Evolutionary conservation across 495 filamentous ascomycete species (phyloP).

Genomic region (Cladorrhinum samala): DNA sequence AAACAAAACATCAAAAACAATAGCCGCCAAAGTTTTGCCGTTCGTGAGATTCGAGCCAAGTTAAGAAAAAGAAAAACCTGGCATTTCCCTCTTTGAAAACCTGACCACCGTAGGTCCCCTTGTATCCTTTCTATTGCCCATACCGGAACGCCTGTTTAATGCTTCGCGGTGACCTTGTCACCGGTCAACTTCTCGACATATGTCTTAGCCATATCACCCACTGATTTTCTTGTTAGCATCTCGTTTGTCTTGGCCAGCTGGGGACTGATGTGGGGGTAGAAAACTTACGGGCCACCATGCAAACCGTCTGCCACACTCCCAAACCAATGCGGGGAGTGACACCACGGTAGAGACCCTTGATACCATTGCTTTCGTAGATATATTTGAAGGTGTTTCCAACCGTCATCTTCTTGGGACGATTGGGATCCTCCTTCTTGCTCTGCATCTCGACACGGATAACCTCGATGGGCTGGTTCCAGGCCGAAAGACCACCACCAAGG

Average conservation of each 20-base stretch:
- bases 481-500: conserved; percentile 85
- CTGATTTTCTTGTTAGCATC: too few species aligned
- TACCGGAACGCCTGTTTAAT: conserved; percentile 53
- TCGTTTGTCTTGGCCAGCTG: too few species aligned
- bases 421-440: conserved; percentile 94
- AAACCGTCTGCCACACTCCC: conserved; percentile 98
- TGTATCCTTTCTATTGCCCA: background rate
- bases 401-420: conserved; percentile 97
- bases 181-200: conserved; percentile 96
- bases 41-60: conserved; percentile 9
- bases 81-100: background rate
- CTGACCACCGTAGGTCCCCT: background rate
- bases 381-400: conserved; percentile 89
- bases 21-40: background rate
- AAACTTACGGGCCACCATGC: conserved; percentile 96
- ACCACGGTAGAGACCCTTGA: conserved; percentile 93
- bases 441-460: conserved; percentile 99
- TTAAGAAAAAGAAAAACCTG: conserved; percentile 11
- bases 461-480: conserved; percentile 99
- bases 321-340: conserved; percentile 90
- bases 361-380: conserved; percentile 81
- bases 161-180: conserved; percentile 91
- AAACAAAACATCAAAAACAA: background rate
- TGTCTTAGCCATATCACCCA: conserved; percentile 73
- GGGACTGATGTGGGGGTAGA: conserved; percentile 1